Percentiles rank a stretch among this genome's conserved stretches.
These are phyloP conservation scores for Alternaria sp. DNA, from an alignment of 2,329 filamentous ascomycete species.

Conservation along the genomic window DNA sequence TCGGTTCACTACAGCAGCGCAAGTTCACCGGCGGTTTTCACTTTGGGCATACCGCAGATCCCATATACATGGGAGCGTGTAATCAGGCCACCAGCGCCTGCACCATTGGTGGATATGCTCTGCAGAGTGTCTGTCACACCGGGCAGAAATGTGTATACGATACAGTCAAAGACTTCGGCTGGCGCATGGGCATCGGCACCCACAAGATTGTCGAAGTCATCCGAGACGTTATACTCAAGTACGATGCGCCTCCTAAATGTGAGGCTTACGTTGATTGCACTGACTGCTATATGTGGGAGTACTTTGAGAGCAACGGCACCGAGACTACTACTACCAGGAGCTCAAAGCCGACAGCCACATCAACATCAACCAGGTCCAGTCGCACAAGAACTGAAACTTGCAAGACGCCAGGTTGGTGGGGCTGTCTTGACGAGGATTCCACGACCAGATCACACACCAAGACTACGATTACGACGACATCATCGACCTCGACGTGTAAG, in stretches of 20 bases:
- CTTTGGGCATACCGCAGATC: conserved; percentile 95
- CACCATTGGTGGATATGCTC: conserved; percentile 88
- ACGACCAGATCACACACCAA: conserved; percentile 59
- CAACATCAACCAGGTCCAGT: conserved; percentile 57
- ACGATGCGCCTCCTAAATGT: conserved; percentile 81
- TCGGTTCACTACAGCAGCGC: conserved; percentile 68
- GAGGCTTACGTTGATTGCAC: conserved; percentile 76
- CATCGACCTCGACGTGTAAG: conserved; percentile 52
- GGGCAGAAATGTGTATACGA: conserved; percentile 90
- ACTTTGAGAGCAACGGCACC: conserved; percentile 89
- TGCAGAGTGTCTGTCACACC: conserved; percentile 92
- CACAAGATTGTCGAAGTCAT: conserved; percentile 92
- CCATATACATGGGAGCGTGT: conserved; percentile 91
- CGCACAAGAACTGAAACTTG: conserved; percentile 81
- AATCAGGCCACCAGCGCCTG: conserved; percentile 89
- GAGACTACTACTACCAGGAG: conserved; percentile 66
- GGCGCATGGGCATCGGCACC: conserved; percentile 88
- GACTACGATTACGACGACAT: conserved; percentile 51
- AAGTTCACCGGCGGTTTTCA: conserved; percentile 79
- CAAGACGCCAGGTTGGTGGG: conserved; percentile 93
- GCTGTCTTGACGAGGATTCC: conserved; percentile 69
- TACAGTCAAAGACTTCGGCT: conserved; percentile 87
- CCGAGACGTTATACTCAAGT: conserved; percentile 81
- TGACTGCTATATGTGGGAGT: conserved; percentile 94
- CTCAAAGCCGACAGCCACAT: conserved; percentile 58